A percentile compares a stretch with the other conserved stretches of the same genome.
Conservation (phyloP, 306 rosid genomes). For the Quercus robur region DNA sequence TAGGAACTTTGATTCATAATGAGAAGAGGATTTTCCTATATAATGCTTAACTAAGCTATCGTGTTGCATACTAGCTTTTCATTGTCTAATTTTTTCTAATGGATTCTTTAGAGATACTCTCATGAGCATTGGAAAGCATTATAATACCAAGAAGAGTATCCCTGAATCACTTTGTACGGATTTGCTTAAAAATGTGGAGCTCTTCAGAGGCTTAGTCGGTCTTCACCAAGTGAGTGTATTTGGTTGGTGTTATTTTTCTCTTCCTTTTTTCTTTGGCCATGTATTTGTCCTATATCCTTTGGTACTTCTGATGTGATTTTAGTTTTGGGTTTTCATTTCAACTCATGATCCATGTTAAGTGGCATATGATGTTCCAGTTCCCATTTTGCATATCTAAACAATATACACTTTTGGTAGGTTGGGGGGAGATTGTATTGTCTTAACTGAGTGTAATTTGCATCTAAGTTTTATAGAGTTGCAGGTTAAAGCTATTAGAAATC, state of each 20-base stretch:
- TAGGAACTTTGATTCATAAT: neutral
- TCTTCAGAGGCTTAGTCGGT: conserved; percentile 81
- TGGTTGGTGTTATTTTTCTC: conserved; percentile 3
- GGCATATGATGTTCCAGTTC: neutral
- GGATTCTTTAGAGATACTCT: conserved; percentile 67
- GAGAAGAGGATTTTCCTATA: neutral
- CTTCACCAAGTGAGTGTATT: conserved; percentile 76
- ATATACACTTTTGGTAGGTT: neutral
- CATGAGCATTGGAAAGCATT: conserved; percentile 90
- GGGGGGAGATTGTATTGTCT: neutral
- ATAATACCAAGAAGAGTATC: conserved; percentile 79
- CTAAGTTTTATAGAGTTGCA: neutral
- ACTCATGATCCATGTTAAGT: neutral
- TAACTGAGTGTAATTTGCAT: neutral
- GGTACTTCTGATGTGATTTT: neutral
- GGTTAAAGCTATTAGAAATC: neutral
- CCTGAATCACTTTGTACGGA: conserved; percentile 77
- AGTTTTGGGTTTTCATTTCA: neutral
- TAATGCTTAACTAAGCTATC: neutral
- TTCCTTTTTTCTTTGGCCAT: neutral
- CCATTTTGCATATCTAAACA: neutral
- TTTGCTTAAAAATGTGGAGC: conserved; percentile 85
- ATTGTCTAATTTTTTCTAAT: neutral
- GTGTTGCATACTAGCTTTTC: neutral
- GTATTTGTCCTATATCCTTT: neutral